Evolutionary conservation across 345 rosid genomes (phyloP).

Genomic region (Eucalyptus camaldulensis): DNA sequence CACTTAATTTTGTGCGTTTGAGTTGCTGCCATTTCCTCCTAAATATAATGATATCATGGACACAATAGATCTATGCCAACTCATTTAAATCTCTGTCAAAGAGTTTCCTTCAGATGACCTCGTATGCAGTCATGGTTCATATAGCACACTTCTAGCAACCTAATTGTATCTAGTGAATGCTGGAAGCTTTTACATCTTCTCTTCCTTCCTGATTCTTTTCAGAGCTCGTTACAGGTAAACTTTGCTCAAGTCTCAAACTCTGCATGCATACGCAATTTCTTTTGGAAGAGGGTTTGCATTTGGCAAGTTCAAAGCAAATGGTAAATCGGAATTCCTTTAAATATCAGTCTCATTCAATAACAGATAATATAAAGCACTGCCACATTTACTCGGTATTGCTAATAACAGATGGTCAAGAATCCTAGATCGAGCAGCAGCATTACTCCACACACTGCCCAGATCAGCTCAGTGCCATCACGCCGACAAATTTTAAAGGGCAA

Average conservation of each 20-base stretch:
- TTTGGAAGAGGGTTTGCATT: background rate
- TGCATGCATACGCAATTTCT: background rate
- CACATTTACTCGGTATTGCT: background rate
- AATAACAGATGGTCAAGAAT: background rate
- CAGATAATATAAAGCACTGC: background rate
- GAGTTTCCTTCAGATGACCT: background rate
- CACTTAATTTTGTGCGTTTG: background rate
- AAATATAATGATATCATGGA: background rate
- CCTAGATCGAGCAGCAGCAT: background rate
- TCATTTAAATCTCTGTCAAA: background rate
- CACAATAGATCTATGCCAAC: background rate
- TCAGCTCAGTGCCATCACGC: background rate
- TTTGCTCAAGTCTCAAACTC: background rate
- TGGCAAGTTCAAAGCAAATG: background rate
- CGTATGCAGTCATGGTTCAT: background rate
- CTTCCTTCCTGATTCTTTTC: background rate
- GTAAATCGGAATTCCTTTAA: background rate
- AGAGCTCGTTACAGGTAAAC: background rate
- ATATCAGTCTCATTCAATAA: background rate
- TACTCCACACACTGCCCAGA: background rate
- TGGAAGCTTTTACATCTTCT: background rate
- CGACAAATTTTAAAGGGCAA: background rate
- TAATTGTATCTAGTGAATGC: no score
- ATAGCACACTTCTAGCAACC: background rate
- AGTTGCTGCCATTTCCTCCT: background rate